Evolutionary conservation across 1,284 basidiomycete genomes (phyloP).

Genomic region (Retiboletus flavoniger): DNA sequence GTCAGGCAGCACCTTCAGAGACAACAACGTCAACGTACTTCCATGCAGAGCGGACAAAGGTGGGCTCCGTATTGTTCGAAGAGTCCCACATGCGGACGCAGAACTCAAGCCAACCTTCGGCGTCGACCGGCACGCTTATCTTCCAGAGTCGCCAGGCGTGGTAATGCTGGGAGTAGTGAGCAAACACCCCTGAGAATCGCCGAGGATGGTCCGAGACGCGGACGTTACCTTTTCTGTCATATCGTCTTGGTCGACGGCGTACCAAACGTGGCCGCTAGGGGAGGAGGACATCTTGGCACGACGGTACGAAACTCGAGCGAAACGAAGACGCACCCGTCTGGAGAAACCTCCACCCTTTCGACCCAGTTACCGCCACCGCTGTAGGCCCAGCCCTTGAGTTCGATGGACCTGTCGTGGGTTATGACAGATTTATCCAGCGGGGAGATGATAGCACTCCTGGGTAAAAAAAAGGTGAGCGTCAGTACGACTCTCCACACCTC

Average conservation of each 20-base stretch:
- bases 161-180: constrained; percentile 41
- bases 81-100: constrained; percentile 61
- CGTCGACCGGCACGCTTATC: constrained; percentile 51
- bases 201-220: not conserved
- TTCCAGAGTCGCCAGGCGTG: constrained; percentile 57
- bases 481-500: not conserved
- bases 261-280: constrained; percentile 20
- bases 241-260: constrained; percentile 16
- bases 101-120: constrained; percentile 59
- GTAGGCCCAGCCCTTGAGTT: constrained; percentile 53
- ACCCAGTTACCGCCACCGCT: constrained; percentile 59
- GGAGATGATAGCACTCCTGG: constrained; percentile 19
- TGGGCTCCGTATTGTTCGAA: constrained; percentile 58
- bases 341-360: constrained; percentile 53
- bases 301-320: not conserved
- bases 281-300: not conserved
- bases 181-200: not conserved
- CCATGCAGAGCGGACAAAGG: constrained; percentile 55
- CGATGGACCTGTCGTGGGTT: constrained; percentile 48
- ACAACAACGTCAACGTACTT: constrained; percentile 38
- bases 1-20: not conserved
- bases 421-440: constrained; percentile 48
- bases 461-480: not conserved
- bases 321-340: constrained; percentile 44
- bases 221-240: constrained; percentile 18